Conservation (phyloP, 2,329 filamentous ascomycete genomes). For the Scytalidium sp. region DNA sequence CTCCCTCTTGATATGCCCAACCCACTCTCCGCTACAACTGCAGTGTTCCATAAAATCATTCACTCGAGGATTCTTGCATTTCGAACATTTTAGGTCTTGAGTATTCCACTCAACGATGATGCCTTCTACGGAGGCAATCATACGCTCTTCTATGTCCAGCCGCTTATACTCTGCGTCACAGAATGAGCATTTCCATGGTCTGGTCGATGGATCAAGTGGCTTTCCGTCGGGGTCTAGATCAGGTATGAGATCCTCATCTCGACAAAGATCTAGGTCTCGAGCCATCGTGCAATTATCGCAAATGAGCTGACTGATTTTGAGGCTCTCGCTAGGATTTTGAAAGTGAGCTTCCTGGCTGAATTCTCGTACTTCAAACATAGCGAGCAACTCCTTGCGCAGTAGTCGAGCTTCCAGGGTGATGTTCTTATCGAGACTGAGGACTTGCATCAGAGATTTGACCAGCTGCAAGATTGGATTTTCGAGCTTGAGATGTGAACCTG, state of each 20-base stretch:
- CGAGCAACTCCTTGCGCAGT: conserved; percentile 83
- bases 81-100: conserved; percentile 80
- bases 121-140: conserved; percentile 75
- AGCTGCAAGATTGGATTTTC: conserved; percentile 83
- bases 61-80: conserved; percentile 69
- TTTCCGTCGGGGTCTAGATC: conserved; percentile 22
- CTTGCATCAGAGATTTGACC: conserved; percentile 90
- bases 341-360: conserved; percentile 89
- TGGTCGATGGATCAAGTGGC: conserved; percentile 14
- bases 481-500: conserved; percentile 63
- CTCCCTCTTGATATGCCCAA: conserved; percentile 63
- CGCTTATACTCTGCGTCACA: conserved; percentile 75
- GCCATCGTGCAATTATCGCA: conserved; percentile 90
- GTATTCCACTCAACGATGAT: conserved; percentile 77
- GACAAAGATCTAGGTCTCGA: conserved; percentile 86
- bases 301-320: conserved; percentile 72
- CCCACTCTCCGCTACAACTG: conserved; percentile 86
- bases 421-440: conserved; percentile 85
- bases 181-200: conserved; percentile 71
- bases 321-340: conserved; percentile 74
- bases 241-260: conserved; percentile 78
- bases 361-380: conserved; percentile 90
- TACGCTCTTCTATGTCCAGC: conserved; percentile 77
- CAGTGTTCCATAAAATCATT: conserved; percentile 99
- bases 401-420: conserved; percentile 85